phyloP scores from a whole-genome alignment of 2,329 filamentous ascomycete genomes.

The Pezicula rhizophila region DNA sequence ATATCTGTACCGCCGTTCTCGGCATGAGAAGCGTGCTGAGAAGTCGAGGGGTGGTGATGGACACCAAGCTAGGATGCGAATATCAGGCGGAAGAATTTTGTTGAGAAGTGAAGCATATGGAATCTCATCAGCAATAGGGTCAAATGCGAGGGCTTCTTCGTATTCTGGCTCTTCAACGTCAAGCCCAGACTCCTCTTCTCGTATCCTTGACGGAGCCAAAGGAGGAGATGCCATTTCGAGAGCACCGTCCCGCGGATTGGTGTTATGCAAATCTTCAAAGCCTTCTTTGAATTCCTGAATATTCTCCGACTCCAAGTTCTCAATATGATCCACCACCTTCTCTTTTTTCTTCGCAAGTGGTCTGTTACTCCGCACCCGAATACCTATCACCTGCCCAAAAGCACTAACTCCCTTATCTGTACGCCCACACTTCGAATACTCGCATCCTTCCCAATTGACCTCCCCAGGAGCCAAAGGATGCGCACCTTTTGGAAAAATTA shows the following conservation, averaged over 20 bases:
- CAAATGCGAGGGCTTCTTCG: conserved; percentile 40
- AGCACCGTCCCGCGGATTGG: conserved; percentile 16
- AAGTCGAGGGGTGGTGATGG: conserved; percentile 73
- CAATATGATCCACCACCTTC: conserved; percentile 5
- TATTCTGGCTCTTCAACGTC: conserved; percentile 19
- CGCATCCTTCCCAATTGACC: conserved; percentile 75
- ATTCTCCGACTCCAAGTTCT: background rate
- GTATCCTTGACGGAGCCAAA: conserved; percentile 14
- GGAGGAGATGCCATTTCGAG: conserved; percentile 21
- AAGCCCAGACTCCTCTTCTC: conserved; percentile 7
- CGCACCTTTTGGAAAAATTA: conserved; percentile 63
- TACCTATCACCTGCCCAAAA: conserved; percentile 88
- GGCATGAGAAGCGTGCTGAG: conserved; percentile 87
- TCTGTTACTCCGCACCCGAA: conserved; percentile 74
- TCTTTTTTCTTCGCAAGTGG: conserved; percentile 42
- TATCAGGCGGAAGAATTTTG: conserved; percentile 79
- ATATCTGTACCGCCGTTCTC: conserved; percentile 87
- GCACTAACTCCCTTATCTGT: conserved; percentile 93
- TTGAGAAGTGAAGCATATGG: conserved; percentile 81
- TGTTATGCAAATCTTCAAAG: conserved; percentile 14
- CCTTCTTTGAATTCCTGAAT: background rate
- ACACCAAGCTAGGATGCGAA: conserved; percentile 89
- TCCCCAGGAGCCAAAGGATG: conserved; percentile 40
- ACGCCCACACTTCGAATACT: conserved; percentile 92
- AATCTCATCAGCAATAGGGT: conserved; percentile 74